Base-by-base conservation (phyloP, 164 flowering plant species). In the Vitis riparia region DNA sequence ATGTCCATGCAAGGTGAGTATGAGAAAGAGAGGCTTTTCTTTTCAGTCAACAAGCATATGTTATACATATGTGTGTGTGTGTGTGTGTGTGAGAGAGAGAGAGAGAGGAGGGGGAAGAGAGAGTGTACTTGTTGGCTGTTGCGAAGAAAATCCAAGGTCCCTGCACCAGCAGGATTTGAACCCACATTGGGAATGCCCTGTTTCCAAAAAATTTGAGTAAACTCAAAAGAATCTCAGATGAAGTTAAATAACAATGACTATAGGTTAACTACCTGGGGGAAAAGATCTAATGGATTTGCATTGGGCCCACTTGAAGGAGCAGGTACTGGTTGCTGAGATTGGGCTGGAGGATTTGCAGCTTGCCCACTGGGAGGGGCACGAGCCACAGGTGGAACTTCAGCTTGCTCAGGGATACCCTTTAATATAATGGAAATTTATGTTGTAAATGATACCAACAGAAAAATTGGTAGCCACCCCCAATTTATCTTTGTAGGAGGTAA, bases 371-470 rank as follows among this genome's bases (percentile, higher is more conserved):
- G 71, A 74, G 91, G 88, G 2, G 79, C 75, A 37, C 77, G 86
- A 37, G 87, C 78, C 8, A 77, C 86, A 61, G 88, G 85, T 50
- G 95, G 94, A 75, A 72, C 86, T 73, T 90, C 97, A 71, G 92
- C 84, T 85, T 86, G 92, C 75, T 84, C 94, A 62, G 99, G 98
- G 14, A 95, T 91, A 50, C 98, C 99, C 99, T 95, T 62, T 58
- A 16, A 73, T 13, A 65, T 48, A 9, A 55, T 16, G 15, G 13
- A 30, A 17, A 47, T 30, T 3, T 12, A 44, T 8, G 17, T 44
- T 63, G 14, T 5, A 62, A 56, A 17, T 27, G 23, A 70, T 19
- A 51, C 29, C 51, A 37, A 51, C 5, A 56, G 9, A 51, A 11
- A 63, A 15, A 48, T 11, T 23, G 11, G 17, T 27, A 53, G 30